Conservation (phyloP, 2,329 filamentous ascomycete genomes). For the Penicillium sp. region DNA sequence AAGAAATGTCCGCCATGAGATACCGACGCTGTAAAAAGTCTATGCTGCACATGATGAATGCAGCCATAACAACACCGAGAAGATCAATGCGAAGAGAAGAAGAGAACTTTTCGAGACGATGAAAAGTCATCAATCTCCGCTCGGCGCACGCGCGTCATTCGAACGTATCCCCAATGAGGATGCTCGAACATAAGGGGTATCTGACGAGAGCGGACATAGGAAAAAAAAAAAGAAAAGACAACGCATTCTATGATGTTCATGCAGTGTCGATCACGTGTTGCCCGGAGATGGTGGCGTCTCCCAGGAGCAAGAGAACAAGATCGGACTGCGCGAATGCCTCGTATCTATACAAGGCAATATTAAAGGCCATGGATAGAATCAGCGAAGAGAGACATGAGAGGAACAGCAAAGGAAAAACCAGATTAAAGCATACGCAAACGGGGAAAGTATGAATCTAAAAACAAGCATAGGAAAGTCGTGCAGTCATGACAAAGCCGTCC, state of each 20-base stretch:
- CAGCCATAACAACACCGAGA: slow-evolving; percentile 40
- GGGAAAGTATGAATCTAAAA: slow-evolving; percentile 24
- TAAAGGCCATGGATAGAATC: slow-evolving; percentile 26
- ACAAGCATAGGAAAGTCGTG: slow-evolving; percentile 38
- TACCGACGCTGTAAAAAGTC: slow-evolving; percentile 42
- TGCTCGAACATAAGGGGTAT: slow-evolving; percentile 48
- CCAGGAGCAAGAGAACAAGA: slow-evolving; percentile 31
- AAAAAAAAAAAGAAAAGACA: slow-evolving; percentile 42
- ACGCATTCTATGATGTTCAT: slow-evolving; percentile 54
- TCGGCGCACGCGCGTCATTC: slow-evolving; percentile 40
- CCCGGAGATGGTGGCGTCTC: slow-evolving; percentile 22
- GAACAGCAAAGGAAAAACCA: slow-evolving; percentile 20
- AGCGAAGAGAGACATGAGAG: slow-evolving; percentile 15
- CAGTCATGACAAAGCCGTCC: slow-evolving; percentile 46
- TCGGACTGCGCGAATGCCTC: slow-evolving; percentile 40
- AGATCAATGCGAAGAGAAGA: slow-evolving; percentile 38
- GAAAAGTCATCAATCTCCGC: slow-evolving; percentile 37
- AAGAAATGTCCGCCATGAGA: slow-evolving; percentile 37
- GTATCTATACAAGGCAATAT: slow-evolving; percentile 36
- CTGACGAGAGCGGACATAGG: slow-evolving; percentile 45
- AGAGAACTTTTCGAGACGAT: slow-evolving; percentile 37
- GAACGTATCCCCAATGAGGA: slow-evolving; percentile 36
- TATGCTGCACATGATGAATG: slow-evolving; percentile 42
- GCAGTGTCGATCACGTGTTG: slow-evolving; percentile 39
- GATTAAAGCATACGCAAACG: slow-evolving; percentile 13